Percentiles rank a stretch among this genome's conserved stretches.
phyloP scores from a whole-genome alignment of 306 rosid genomes.

The Citrullus amarus region DNA sequence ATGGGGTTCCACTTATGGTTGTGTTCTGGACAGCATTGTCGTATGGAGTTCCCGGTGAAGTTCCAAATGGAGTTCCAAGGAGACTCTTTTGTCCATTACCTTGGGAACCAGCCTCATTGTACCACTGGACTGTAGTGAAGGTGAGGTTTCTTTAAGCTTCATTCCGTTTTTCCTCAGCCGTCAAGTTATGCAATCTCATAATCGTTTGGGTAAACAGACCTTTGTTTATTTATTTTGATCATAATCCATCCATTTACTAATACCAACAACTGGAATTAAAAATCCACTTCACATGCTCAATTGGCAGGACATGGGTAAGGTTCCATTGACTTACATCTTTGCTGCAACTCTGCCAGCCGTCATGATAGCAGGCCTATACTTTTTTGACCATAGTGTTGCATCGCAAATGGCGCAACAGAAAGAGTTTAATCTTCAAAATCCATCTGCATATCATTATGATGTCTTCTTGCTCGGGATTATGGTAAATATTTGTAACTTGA shows the following conservation, averaged over 20 bases:
- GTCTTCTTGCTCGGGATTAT: constrained; percentile 55
- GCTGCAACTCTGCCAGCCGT: constrained; percentile 64
- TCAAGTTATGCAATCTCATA: background rate
- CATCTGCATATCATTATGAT: constrained; percentile 86
- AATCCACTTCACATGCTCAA: background rate
- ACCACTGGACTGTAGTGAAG: constrained; percentile 76
- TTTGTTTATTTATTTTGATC: background rate
- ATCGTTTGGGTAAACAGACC: background rate
- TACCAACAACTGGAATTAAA: background rate
- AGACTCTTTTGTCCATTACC: constrained; percentile 57
- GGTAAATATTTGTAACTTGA: constrained; percentile 22
- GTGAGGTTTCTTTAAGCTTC: constrained; percentile 19
- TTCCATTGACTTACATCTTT: constrained; percentile 42
- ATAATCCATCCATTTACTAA: background rate
- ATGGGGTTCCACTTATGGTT: constrained; percentile 81
- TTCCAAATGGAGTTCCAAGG: constrained; percentile 75
- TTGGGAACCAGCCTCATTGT: constrained; percentile 60
- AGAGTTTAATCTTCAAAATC: constrained; percentile 82
- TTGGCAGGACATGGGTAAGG: constrained; percentile 65
- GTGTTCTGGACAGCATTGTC: constrained; percentile 68
- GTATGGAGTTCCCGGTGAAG: constrained; percentile 32
- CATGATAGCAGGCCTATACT: constrained; percentile 80
- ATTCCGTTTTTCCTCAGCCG: background rate
- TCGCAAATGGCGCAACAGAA: constrained; percentile 79
- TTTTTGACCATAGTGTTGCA: constrained; percentile 84